Conservation (phyloP, 179 eudicot genomes). For the Spinacia oleracea region DNA sequence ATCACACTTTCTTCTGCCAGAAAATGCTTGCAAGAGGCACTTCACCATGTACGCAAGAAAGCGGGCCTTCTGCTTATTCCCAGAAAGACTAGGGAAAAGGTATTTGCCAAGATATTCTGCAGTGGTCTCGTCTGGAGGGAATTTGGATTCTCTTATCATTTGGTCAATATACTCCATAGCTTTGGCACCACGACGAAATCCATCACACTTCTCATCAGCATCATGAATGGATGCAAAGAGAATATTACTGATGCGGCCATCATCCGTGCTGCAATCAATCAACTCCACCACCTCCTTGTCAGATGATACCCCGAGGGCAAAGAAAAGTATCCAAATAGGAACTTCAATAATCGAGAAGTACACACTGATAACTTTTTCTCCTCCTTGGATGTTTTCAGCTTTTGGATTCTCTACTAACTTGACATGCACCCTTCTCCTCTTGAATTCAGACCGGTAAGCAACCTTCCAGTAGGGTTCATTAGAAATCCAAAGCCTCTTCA, state of each 20-base stretch:
- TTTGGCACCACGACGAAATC: conserved; percentile 48
- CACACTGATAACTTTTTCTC: conserved; percentile 60
- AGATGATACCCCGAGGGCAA: conserved; percentile 74
- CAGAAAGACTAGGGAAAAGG: conserved; percentile 63
- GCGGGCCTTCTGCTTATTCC: conserved; percentile 69
- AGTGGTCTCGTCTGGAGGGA: conserved; percentile 67
- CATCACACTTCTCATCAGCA: conserved; percentile 69
- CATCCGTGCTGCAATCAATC: conserved; percentile 56
- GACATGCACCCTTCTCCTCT: conserved; percentile 62
- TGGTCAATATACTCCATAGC: conserved; percentile 49
- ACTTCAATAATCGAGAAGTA: conserved; percentile 56
- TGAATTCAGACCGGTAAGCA: conserved; percentile 58
- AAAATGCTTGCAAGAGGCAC: conserved; percentile 64
- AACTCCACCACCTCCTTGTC: conserved; percentile 74
- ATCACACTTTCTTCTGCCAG: conserved; percentile 75
- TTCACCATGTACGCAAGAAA: conserved; percentile 92
- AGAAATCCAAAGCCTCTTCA: conserved; percentile 74
- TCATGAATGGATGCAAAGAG: conserved; percentile 76
- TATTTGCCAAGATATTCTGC: conserved; percentile 42
- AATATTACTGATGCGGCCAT: conserved; percentile 56
- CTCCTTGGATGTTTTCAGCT: conserved; percentile 55
- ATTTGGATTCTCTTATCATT: conserved; percentile 44
- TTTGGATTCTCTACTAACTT: conserved; percentile 62
- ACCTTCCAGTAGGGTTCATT: conserved; percentile 66
- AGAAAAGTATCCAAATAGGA: conserved; percentile 86